Base-by-base conservation (phyloP, 805 yeast species). In the Metschnikowia drakensbergensis region DNA sequence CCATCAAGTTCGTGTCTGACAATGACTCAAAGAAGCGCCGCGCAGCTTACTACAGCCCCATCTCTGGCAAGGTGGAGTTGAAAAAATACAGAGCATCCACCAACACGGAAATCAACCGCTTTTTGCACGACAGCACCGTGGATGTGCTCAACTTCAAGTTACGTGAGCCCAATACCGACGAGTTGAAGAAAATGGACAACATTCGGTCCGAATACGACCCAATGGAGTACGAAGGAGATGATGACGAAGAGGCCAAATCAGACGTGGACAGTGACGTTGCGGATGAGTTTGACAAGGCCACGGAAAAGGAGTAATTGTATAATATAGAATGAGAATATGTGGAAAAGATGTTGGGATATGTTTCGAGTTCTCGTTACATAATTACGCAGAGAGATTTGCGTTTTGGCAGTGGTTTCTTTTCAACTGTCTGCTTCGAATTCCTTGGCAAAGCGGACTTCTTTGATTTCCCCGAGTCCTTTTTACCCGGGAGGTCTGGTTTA, bases 41-140 rank as follows among this genome's bases (percentile, higher is more conserved):
- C 26, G 74, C 80, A 6, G 96, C 89, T 3, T 79, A 77, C 58
- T 94, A 86, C 63, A 81, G 86, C 50, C 96, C 97, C 6, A 71
- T 92, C 13, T 72, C 79, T 10, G 89, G 91, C 32, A 82, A 84
- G 57, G 76, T 88, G 37, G 94, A 85, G 55, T 80, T 94, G 62
- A 89, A 87, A 71, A 85, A 92, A 63, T 83, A 96, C 64, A 82
- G 97, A 66, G 81, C 89, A 10, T 84, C 81, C 34, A 74, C 81
- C 41, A 77, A 72, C 55, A 59, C 69, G n/a, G 76, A 73, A 46
- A 68, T 81, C 54, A 78, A 77, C 54, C 77, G 80, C 31, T 76
- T 77, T 45, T 74, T 83, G 48, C 75, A 76, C 48, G 82, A 77
- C 30, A 68, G 78, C 47, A 81, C 86, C 25, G 67, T 77, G 52